Base-by-base conservation (phyloP, 495 filamentous ascomycete species). In the Lichenothelia convexa region DNA sequence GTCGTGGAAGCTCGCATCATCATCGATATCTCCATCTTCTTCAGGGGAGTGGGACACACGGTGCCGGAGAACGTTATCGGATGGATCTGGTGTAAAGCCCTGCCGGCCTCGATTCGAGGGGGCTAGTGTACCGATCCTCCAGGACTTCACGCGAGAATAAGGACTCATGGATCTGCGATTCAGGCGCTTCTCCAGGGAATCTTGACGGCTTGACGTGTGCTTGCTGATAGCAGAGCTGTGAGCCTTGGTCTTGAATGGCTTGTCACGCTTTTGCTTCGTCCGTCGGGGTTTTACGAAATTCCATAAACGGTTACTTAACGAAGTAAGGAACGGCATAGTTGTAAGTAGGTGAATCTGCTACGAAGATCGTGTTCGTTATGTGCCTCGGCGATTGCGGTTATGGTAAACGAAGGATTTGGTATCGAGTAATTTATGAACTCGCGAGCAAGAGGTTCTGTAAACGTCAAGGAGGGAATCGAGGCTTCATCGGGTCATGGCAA, bases 151-250 rank as follows among this genome's bases (percentile, higher is more conserved):
- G 17, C 43, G 38, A 4, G 42, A 37, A 21, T 37, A 18, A 1
- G 49, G 49, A 21, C 42, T 55, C 51, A 55, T 49, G 16, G 41
- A 46, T 21, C 26, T 35, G 22, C 30, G 15, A n/a, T 27, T 22
- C n/a, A 30, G 9, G 2, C 9, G 31, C 31, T 12, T 33, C 31
- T 1, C 9, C 8, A 33, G 8, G 9, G 18, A 21, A 24, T 21
- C 35, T 5, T 17, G n/a, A 32, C 18, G 18, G 35, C 18, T 6
- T 38, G 26, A 23, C 32, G 32, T 4, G 1, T 18, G 8, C 1
- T 12, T 11, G 9, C 8, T 33, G 1, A 18, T 33, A 33, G 31
- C 13, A 18, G 17, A 18, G 17, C 16, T 13, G 11, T 13, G n/a
- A 17, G 17, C 18, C 6, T 11, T 11, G 11, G 23, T 26, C 19